These are phyloP conservation scores for Aspergillus caelatus DNA, from an alignment of 2,329 filamentous ascomycete species.

Conservation along the genomic window DNA sequence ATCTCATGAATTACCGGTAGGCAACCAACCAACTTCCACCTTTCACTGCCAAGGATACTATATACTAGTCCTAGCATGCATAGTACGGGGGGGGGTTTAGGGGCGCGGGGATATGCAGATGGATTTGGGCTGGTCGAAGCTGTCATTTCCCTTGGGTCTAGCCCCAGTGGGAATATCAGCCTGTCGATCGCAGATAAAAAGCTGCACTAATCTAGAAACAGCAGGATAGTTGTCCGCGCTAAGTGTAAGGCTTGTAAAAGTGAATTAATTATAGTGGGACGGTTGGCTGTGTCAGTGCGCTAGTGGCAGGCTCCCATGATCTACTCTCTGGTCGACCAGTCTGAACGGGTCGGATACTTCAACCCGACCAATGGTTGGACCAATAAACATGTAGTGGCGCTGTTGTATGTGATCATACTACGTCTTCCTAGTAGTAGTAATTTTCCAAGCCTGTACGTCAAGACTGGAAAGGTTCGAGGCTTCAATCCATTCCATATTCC, in stretches of 20 bases:
- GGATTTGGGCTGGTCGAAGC: neutral
- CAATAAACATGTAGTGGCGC: slow-evolving; percentile 21
- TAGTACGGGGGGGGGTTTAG: too few species aligned
- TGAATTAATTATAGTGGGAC: neutral
- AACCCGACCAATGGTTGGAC: slow-evolving; percentile 13
- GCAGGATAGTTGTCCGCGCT: neutral
- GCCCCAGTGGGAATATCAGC: neutral
- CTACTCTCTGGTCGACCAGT: slow-evolving; percentile 14
- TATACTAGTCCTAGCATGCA: neutral
- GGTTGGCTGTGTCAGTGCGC: slow-evolving; percentile 1
- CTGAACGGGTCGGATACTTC: slow-evolving; percentile 15
- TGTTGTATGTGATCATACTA: slow-evolving; percentile 11
- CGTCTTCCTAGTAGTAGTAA: neutral
- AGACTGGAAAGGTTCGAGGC: neutral
- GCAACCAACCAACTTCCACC: neutral
- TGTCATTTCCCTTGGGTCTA: neutral
- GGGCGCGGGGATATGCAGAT: neutral
- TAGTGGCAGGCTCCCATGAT: slow-evolving; percentile 13
- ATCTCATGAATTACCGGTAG: neutral
- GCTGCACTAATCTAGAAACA: neutral
- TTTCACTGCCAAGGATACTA: neutral
- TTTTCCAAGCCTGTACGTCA: neutral
- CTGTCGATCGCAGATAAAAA: neutral
- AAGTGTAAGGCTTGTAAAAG: neutral
- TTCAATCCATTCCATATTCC: slow-evolving; percentile 6